Evolutionary conservation across 495 filamentous ascomycete species (phyloP).

Genomic region (Acidomyces sp.): DNA sequence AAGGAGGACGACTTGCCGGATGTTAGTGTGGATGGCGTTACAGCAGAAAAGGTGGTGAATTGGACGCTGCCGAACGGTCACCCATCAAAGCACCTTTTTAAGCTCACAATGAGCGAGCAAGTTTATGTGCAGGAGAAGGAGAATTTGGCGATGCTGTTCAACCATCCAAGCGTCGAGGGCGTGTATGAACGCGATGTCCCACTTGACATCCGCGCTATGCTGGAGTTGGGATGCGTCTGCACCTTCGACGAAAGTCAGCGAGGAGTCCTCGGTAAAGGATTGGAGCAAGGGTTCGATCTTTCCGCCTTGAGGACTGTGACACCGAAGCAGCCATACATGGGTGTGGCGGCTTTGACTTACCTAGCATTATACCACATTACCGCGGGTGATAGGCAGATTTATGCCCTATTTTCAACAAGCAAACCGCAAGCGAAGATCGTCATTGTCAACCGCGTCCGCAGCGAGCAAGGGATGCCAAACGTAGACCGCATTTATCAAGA

Average conservation of each 20-base stretch:
- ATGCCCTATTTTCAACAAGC: constrained; percentile 79
- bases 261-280: constrained; percentile 80
- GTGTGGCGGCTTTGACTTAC: constrained; percentile 55
- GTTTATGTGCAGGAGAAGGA: constrained; percentile 69
- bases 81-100: constrained; percentile 85
- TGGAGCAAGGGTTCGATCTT: constrained; percentile 89
- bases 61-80: constrained; percentile 92
- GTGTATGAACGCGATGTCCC: constrained; percentile 92
- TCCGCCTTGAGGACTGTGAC: constrained; percentile 53
- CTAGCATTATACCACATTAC: constrained; percentile 86
- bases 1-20: constrained; percentile 77
- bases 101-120: constrained; percentile 78
- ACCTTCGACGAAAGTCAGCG: constrained; percentile 85
- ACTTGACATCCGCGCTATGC: constrained; percentile 64
- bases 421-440: constrained; percentile 71
- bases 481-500: constrained; percentile 85
- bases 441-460: constrained; percentile 64
- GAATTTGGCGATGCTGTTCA: constrained; percentile 69
- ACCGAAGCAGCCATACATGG: constrained; percentile 60
- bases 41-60: constrained; percentile 71
- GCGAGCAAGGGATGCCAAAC: constrained; percentile 75
- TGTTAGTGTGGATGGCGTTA: constrained; percentile 74
- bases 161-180: constrained; percentile 88
- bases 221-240: constrained; percentile 84
- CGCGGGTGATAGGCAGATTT: constrained; percentile 80